Conservation (phyloP, 768 basidiomycete genomes). For the Leccinum olivaceopallidum region DNA sequence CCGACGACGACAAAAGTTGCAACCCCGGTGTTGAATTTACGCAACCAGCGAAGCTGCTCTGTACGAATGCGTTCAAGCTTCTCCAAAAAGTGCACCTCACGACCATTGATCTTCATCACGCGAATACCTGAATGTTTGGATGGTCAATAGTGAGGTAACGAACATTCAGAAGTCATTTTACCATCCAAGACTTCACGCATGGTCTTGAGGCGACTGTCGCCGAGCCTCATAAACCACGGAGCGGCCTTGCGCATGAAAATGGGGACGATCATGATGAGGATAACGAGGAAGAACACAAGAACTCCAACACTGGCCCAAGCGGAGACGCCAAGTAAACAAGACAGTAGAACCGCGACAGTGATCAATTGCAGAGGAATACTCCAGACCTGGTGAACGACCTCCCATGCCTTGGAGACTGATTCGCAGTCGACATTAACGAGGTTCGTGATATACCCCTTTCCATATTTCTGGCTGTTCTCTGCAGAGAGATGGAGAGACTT, state of each 20-base stretch:
- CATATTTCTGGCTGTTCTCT: slow-evolving; percentile 27
- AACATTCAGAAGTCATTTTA: not conserved
- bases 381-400: slow-evolving; percentile 28
- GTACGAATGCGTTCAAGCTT: slow-evolving; percentile 26
- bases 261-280: slow-evolving; percentile 32
- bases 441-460: slow-evolving; percentile 31
- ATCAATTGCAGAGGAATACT: slow-evolving; percentile 29
- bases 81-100: slow-evolving; percentile 25
- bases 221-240: slow-evolving; percentile 29
- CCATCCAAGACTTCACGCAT: slow-evolving; percentile 32
- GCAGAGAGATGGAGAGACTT: slow-evolving; percentile 31
- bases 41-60: slow-evolving; percentile 27
- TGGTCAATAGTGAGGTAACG: not conserved
- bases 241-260: slow-evolving; percentile 34
- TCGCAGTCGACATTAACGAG: slow-evolving; percentile 33
- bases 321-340: slow-evolving; percentile 30
- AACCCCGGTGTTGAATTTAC: slow-evolving; percentile 25
- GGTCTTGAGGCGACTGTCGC: slow-evolving; percentile 30
- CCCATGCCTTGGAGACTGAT: slow-evolving; percentile 32
- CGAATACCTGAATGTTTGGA: slow-evolving; percentile 20
- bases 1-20: slow-evolving; percentile 29
- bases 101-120: slow-evolving; percentile 30
- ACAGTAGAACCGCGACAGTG: slow-evolving; percentile 22
- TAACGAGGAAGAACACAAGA: slow-evolving; percentile 23
- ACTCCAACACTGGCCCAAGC: slow-evolving; percentile 32